phyloP scores from a whole-genome alignment of 140 eudicot species.

The Anethum foeniculum region DNA sequence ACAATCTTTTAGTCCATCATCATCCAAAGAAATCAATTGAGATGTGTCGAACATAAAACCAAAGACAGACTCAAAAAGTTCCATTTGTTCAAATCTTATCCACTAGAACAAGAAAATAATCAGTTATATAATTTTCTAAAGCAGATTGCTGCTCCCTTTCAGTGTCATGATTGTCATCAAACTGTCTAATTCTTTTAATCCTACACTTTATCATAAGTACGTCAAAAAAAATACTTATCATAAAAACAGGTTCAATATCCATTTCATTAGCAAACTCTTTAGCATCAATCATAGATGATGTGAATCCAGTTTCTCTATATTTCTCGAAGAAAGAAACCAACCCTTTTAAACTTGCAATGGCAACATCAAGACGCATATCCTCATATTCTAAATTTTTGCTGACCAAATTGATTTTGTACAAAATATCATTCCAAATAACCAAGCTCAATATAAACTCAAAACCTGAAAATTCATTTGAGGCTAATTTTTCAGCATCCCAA shows the following conservation, averaged over 20 bases:
- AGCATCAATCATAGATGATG: background rate
- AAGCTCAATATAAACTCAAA: conserved; percentile 19
- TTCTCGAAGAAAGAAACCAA: conserved; percentile 10
- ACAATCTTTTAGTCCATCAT: background rate
- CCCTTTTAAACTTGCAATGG: background rate
- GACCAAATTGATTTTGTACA: background rate
- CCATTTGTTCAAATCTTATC: too few relatives aligned
- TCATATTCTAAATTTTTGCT: background rate
- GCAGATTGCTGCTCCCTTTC: background rate
- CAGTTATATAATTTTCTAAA: background rate
- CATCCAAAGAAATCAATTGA: background rate
- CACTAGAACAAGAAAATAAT: background rate
- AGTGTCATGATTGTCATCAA: background rate
- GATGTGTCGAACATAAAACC: background rate
- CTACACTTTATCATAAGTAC: background rate
- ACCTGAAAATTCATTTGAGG: background rate
- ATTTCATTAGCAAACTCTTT: background rate
- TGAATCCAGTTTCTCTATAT: background rate
- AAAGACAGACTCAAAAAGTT: too few relatives aligned
- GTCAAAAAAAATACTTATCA: too few relatives aligned
- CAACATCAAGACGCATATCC: conserved; percentile 17
- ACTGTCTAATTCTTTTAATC: background rate
- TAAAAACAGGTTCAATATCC: background rate
- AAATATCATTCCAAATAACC: conserved; percentile 14
- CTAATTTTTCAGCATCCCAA: background rate